Conservation (phyloP, 2,329 filamentous ascomycete species). For the Aspergillus jensenii region DNA sequence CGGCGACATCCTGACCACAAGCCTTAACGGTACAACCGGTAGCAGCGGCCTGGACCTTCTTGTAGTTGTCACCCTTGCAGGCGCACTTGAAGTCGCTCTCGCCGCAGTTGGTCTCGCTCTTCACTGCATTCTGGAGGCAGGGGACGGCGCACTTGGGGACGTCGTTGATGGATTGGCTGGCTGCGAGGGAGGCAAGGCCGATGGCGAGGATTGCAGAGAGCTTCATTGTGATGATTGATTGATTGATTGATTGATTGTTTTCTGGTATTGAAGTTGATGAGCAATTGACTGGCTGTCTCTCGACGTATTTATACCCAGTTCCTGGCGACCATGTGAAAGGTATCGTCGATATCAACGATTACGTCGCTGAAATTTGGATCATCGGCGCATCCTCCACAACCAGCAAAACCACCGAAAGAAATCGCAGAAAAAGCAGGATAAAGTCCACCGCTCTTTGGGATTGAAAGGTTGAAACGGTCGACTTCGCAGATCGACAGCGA, state of each 20-base stretch:
- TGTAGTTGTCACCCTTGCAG: not conserved
- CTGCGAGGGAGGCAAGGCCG: not conserved
- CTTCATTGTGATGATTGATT: not conserved
- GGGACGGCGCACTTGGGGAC: not conserved
- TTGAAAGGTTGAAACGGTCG: too few relatives aligned
- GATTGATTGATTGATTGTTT: not conserved
- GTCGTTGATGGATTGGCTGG: not conserved
- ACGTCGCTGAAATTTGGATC: too few relatives aligned
- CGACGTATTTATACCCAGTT: too few relatives aligned
- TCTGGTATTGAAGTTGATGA: not conserved
- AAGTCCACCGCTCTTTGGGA: too few relatives aligned
- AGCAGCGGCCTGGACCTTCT: not conserved
- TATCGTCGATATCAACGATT: too few relatives aligned
- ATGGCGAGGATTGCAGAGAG: not conserved
- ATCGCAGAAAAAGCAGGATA: too few relatives aligned
- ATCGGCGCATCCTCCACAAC: too few relatives aligned
- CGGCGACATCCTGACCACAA: not conserved
- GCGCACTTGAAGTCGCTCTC: not conserved
- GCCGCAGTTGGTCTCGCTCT: not conserved
- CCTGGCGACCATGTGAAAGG: too few relatives aligned
- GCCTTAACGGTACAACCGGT: not conserved
- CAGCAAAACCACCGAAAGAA: too few relatives aligned
- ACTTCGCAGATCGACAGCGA: too few relatives aligned
- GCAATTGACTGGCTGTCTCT: too few relatives aligned
- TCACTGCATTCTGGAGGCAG: not conserved